A percentile compares a stretch with the other conserved stretches of the same genome.
phyloP scores from a whole-genome alignment of 1,284 basidiomycete genomes.

The Boletus semigastroideus region DNA sequence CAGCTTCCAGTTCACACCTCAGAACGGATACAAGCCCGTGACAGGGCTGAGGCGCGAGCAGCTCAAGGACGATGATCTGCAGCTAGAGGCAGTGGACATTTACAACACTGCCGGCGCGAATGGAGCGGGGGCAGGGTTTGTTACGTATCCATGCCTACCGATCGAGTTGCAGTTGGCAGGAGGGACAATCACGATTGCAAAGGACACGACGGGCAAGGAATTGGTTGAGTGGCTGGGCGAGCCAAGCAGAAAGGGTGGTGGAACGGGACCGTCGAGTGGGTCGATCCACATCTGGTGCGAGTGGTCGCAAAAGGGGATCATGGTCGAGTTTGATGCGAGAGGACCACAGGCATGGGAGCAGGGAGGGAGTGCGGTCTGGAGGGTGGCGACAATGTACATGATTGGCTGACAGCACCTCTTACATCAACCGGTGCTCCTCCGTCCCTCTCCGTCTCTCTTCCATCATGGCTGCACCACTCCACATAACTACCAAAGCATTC shows the following conservation, averaged over 20 bases:
- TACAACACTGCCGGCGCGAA: conserved; percentile 59
- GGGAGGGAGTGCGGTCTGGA: conserved; percentile 79
- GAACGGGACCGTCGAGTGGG: conserved; percentile 74
- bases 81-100: conserved; percentile 74
- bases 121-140: conserved; percentile 48
- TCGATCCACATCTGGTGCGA: conserved; percentile 91
- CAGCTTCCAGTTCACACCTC: conserved; percentile 70
- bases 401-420: too few relatives aligned
- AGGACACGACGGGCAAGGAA: conserved; percentile 67
- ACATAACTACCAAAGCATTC: conserved; percentile 45
- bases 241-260: conserved; percentile 84
- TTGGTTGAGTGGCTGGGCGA: conserved; percentile 77
- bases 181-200: conserved; percentile 45
- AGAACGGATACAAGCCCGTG: conserved; percentile 58
- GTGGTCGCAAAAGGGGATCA: conserved; percentile 77
- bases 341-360: conserved; percentile 84
- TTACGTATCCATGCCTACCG: conserved; percentile 53
- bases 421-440: too few relatives aligned
- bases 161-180: conserved; percentile 44
- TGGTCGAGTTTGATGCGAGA: conserved; percentile 78
- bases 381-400: conserved; percentile 49
- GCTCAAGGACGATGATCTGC: conserved; percentile 49
- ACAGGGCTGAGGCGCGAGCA: conserved; percentile 46
- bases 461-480: conserved; percentile 49
- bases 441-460: not conserved